These are phyloP conservation scores for Aspergillus heteromorphus DNA, from an alignment of 495 filamentous ascomycete species.

Conservation along the genomic window DNA sequence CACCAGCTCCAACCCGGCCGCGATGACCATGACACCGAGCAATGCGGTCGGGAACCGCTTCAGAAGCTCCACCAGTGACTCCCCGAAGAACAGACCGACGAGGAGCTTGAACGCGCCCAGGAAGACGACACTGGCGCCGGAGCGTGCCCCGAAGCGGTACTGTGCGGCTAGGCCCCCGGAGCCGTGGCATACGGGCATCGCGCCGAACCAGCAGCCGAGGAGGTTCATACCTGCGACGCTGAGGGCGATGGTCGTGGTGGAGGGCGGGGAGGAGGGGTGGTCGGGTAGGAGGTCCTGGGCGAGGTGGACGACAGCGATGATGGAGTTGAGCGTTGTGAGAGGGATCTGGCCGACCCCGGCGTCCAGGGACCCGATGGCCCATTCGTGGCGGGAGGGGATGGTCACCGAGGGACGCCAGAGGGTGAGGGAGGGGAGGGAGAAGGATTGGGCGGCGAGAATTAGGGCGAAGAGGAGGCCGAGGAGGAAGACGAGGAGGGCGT, in stretches of 20 bases:
- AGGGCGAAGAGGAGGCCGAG: slow-evolving; percentile 57
- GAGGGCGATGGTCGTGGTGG: slow-evolving; percentile 66
- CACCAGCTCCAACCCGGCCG: slow-evolving; percentile 78
- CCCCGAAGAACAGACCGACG: slow-evolving; percentile 68
- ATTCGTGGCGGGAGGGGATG: slow-evolving; percentile 42
- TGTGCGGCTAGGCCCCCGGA: slow-evolving; percentile 87
- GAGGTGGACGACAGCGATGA: slow-evolving; percentile 77
- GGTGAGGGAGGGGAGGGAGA: slow-evolving; percentile 39
- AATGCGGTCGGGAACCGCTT: slow-evolving; percentile 64
- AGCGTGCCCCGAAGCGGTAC: slow-evolving; percentile 83
- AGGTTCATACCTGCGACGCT: slow-evolving; percentile 82
- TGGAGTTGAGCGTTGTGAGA: slow-evolving; percentile 83
- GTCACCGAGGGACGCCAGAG: slow-evolving; percentile 45
- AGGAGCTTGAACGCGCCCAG: slow-evolving; percentile 71
- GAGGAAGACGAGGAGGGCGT: slow-evolving; percentile 66
- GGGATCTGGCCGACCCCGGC: slow-evolving; percentile 80
- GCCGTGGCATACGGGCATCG: slow-evolving; percentile 94
- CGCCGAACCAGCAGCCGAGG: slow-evolving; percentile 80
- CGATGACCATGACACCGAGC: slow-evolving; percentile 82
- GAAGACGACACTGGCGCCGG: slow-evolving; percentile 74
- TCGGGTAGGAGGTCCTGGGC: slow-evolving; percentile 67
- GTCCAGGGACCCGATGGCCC: slow-evolving; percentile 44
- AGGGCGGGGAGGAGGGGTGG: slow-evolving; percentile 51
- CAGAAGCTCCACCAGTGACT: slow-evolving; percentile 61
- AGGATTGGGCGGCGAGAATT: slow-evolving; percentile 29